Evolutionary conservation across 148 eudicot genomes (phyloP), one percentile per base, ranked within the genome.

Genomic region (Chenopodium quinoa): DNA sequence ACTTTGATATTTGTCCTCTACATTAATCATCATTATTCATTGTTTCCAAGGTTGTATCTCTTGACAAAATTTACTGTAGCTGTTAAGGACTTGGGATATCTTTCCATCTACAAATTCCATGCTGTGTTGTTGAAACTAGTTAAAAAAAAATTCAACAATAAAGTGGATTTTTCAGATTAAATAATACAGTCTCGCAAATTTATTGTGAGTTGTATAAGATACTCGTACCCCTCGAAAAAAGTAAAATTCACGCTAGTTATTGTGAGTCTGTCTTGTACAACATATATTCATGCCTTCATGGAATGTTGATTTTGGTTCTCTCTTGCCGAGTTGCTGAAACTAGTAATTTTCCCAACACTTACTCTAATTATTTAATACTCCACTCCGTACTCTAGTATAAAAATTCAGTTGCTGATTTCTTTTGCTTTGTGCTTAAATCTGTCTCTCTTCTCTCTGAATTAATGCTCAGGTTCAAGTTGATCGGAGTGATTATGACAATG

Each of bases 401-500:
- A 58, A 16, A 32, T 22, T 20, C 58, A 2, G 6, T 58, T 50
- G 70, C 17, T 73, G 44, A 44, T 62, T 44, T 72, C 17, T 52
- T 52, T 48, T 23, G 4, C 56, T 27, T 9, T 63, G 4, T 80
- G 46, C 48, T 48, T 47, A 14, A 11, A 46, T 46, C 78, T 81
- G 32, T 75, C 25, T 37, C 40, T 67, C 64, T 31, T 12, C 6
- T 5, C 46, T 8, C 17, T 46, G 9, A 10, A 23, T 20, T 72
- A 40, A 46, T 72, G 37, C 37, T 23, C 77, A 74, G 56, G 63
- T 74, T 54, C 77, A 74, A 74, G 77, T 74, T 27, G 77, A 74
- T 50, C 52, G 77, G 77, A 74, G 77, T 27, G 77, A 74, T 29
- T 74, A 74, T 14, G 22, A 74, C 77, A 95, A 95, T 79, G 99